A percentile compares a stretch with the other conserved stretches of the same genome.
These are phyloP conservation scores for Erythrobasidium hasegawianum DNA, from an alignment of 1,284 basidiomycete genomes.

Conservation along the genomic window DNA sequence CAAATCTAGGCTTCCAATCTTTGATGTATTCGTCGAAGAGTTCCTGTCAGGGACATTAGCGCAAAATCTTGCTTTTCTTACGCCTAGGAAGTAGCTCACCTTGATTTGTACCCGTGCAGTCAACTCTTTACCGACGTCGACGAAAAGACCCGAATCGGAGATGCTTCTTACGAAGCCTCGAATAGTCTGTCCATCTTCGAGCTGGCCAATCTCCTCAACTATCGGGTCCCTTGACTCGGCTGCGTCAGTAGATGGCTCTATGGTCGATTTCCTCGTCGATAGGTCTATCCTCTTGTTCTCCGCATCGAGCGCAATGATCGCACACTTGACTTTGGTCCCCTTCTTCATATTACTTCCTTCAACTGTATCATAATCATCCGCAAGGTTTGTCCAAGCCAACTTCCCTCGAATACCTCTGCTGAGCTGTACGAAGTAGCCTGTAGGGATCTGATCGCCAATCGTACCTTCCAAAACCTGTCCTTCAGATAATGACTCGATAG, in stretches of 20 bases:
- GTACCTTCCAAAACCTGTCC: slow-evolving; percentile 74
- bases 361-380: slow-evolving; percentile 50
- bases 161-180: slow-evolving; percentile 88
- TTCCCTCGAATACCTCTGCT: slow-evolving; percentile 63
- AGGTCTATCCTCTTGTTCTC: slow-evolving; percentile 61
- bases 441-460: slow-evolving; percentile 57
- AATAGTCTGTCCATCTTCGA: slow-evolving; percentile 63
- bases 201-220: slow-evolving; percentile 60
- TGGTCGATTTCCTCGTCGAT: slow-evolving; percentile 70
- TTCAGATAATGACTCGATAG: slow-evolving; percentile 61
- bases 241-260: slow-evolving; percentile 54
- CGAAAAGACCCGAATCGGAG: slow-evolving; percentile 83
- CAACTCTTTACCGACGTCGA: slow-evolving; percentile 72
- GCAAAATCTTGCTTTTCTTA: no score
- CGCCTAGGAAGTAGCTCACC: no score
- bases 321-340: slow-evolving; percentile 22
- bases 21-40: slow-evolving; percentile 69
- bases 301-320: slow-evolving; percentile 25
- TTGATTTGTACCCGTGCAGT: slow-evolving; percentile 91
- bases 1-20: slow-evolving; percentile 85
- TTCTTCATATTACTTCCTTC: neutral
- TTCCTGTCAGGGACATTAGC: no score
- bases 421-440: slow-evolving; percentile 68
- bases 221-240: slow-evolving; percentile 61
- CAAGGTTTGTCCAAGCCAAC: slow-evolving; percentile 72